Conservation (phyloP, 805 yeast genomes). For the Ogataea ramenticola region DNA sequence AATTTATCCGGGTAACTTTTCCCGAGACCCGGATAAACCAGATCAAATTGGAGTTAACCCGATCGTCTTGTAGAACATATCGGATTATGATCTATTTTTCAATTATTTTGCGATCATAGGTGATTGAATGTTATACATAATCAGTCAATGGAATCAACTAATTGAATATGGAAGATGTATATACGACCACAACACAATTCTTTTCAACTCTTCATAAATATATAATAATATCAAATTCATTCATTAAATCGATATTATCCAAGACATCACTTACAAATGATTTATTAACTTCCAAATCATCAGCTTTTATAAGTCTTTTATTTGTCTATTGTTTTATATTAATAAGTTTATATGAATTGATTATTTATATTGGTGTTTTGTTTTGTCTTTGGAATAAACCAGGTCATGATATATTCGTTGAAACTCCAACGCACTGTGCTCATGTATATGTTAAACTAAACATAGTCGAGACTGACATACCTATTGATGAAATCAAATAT, state of each 20-base stretch:
- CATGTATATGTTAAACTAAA: constrained; percentile 55
- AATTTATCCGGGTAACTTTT: no score
- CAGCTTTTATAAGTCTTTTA: constrained; percentile 17
- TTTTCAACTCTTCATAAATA: no score
- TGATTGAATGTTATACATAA: no score
- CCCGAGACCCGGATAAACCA: no score
- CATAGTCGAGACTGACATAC: constrained; percentile 11
- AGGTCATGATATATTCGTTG: constrained; percentile 52
- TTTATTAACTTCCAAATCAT: constrained; percentile 14
- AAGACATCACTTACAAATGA: constrained; percentile 14
- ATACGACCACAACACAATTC: no score
- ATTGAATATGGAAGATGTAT: no score
- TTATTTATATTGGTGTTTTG: constrained; percentile 16
- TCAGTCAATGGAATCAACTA: no score
- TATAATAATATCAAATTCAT: neutral
- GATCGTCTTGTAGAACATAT: no score
- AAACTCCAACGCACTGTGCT: constrained; percentile 74
- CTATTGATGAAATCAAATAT: neutral
- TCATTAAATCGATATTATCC: neutral
- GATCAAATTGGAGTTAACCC: no score
- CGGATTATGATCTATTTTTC: no score
- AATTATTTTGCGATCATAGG: no score
- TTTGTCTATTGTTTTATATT: constrained; percentile 17
- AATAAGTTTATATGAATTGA: constrained; percentile 16
- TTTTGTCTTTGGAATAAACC: constrained; percentile 22